Conservation (phyloP, 2,329 filamentous ascomycete genomes). For the Pyricularia grisea region DNA sequence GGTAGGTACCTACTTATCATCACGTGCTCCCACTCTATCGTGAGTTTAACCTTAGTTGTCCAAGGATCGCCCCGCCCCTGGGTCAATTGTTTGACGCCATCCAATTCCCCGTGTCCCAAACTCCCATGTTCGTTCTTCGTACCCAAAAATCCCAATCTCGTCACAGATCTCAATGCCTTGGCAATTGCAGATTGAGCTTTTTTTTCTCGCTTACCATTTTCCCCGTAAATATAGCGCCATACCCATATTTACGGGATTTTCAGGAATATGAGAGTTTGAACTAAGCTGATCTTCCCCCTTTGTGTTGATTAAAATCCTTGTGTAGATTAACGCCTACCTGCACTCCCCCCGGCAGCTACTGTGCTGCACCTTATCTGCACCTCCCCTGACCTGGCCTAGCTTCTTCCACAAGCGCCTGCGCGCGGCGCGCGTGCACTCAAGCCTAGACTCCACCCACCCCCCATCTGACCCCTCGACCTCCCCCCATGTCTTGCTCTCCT, state of each 20-base stretch:
- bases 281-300: neutral
- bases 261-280: neutral
- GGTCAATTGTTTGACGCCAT: neutral
- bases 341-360: neutral
- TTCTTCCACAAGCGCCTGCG: neutral
- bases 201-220: neutral
- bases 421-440: neutral
- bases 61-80: neutral
- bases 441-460: neutral
- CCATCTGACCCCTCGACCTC: neutral
- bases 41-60: neutral
- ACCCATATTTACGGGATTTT: neutral
- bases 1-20: neutral
- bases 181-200: neutral
- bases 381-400: neutral
- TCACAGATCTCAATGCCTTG: neutral
- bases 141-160: neutral
- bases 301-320: neutral
- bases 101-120: neutral
- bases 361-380: neutral
- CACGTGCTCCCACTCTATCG: neutral
- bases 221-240: neutral
- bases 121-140: neutral
- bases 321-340: neutral
- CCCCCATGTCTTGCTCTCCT: conserved; percentile 1